phyloP scores from a whole-genome alignment of 257 asterid species.

The Nicotiana obtusifolia region DNA sequence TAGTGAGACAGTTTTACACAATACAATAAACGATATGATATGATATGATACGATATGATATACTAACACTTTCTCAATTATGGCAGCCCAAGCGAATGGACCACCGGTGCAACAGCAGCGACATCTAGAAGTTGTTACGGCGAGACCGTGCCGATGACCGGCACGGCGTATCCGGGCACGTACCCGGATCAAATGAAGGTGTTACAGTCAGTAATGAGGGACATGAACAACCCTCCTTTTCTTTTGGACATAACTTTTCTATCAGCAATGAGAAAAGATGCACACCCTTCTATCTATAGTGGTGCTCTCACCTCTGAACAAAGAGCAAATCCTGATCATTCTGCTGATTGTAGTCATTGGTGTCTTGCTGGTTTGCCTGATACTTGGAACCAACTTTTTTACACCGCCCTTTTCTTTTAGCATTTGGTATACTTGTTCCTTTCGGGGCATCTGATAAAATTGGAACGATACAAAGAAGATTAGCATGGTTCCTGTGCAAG shows the following conservation, averaged over 20 bases:
- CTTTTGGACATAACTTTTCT: slow-evolving; percentile 78
- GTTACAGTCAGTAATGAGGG: slow-evolving; percentile 39
- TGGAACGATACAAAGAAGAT: too few species aligned
- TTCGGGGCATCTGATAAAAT: too few species aligned
- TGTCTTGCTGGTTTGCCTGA: slow-evolving; percentile 97
- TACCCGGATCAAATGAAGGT: slow-evolving; percentile 69
- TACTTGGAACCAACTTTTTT: slow-evolving; percentile 92
- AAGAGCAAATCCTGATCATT: slow-evolving; percentile 80
- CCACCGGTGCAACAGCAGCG: slow-evolving; percentile 26
- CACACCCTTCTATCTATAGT: slow-evolving; percentile 91
- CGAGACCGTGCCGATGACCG: slow-evolving; percentile 60
- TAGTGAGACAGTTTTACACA: background rate
- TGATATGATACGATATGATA: background rate
- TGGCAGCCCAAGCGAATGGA: slow-evolving; percentile 90
- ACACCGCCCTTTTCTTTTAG: slow-evolving; percentile 52
- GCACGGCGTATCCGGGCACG: slow-evolving; percentile 41
- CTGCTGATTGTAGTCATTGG: slow-evolving; percentile 98
- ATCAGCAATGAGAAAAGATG: slow-evolving; percentile 89
- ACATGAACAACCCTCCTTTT: slow-evolving; percentile 70
- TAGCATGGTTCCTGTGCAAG: too few species aligned
- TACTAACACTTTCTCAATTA: background rate
- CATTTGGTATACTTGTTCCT: background rate
- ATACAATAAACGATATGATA: background rate
- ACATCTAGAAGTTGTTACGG: slow-evolving; percentile 73
- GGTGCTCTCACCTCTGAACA: slow-evolving; percentile 65